phyloP scores from a whole-genome alignment of 2,329 filamentous ascomycete genomes.

The Aspergillus sp. region DNA sequence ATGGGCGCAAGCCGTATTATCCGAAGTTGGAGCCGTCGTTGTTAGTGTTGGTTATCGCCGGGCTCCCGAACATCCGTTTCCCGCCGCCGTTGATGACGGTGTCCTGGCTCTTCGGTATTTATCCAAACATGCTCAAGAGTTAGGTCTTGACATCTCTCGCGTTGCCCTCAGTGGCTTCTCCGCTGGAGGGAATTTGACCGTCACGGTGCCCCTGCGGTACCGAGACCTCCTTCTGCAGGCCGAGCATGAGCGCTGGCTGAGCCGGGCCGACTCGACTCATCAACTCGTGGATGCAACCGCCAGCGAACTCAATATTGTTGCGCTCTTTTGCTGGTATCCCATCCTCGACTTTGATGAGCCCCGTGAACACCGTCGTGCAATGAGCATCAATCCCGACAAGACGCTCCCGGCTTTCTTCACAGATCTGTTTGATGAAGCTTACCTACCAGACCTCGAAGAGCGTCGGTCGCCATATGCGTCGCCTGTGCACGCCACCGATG shows the following conservation, averaged over 20 bases:
- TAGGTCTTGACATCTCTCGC: conserved; percentile 58
- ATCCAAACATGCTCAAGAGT: conserved; percentile 54
- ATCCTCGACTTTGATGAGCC: conserved; percentile 62
- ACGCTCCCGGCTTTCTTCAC: conserved; percentile 50
- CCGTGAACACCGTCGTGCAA: conserved; percentile 58
- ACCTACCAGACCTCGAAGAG: conserved; percentile 47
- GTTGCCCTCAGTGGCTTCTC: conserved; percentile 63
- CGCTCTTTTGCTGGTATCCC: conserved; percentile 63
- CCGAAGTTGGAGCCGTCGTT: conserved; percentile 57
- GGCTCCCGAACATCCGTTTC: conserved; percentile 63
- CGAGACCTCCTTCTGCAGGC: conserved; percentile 39
- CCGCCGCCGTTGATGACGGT: conserved; percentile 63
- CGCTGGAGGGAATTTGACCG: conserved; percentile 62
- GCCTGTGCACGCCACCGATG: conserved; percentile 56
- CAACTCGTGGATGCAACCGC: conserved; percentile 36
- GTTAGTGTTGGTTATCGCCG: conserved; percentile 62
- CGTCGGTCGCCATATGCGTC: conserved; percentile 60
- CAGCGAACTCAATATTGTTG: conserved; percentile 51
- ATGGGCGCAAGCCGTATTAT: conserved; percentile 58
- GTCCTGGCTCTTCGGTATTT: conserved; percentile 62
- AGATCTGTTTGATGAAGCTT: conserved; percentile 50
- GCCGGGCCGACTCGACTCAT: conserved; percentile 34
- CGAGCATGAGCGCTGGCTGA: conserved; percentile 24
- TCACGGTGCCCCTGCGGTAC: conserved; percentile 61
- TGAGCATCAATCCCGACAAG: conserved; percentile 53